A percentile compares a stretch with the other conserved stretches of the same genome.
Evolutionary conservation across 225 moss, liverwort and hornwort genomes (phyloP).

Genomic region (Neckera pumila): DNA sequence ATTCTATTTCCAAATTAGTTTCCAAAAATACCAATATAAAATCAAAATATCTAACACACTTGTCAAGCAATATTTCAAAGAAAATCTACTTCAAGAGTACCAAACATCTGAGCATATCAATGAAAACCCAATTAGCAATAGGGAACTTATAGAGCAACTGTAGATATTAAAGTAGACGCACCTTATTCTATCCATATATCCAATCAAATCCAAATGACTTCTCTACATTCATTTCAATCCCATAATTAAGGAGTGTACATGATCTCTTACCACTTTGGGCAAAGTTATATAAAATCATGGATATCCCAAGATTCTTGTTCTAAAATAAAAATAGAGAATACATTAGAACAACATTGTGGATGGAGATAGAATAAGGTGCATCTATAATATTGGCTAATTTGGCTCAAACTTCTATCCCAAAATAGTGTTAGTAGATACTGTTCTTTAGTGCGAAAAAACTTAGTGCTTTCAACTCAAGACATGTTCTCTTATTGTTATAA

Average conservation of each 20-base stretch:
- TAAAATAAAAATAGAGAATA: background rate
- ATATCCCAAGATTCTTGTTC: background rate
- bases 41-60: background rate
- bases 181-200: background rate
- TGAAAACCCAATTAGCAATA: background rate
- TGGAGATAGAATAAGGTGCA: rapidly evolving
- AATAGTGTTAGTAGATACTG: rapidly evolving
- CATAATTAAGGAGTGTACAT: background rate
- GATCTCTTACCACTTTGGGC: too few relatives aligned
- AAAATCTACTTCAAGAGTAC: background rate
- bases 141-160: too few relatives aligned
- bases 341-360: background rate
- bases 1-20: rapidly evolving
- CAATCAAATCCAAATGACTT: background rate
- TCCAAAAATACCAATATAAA: background rate
- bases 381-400: rapidly evolving
- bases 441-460: background rate
- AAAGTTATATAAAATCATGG: background rate
- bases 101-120: background rate
- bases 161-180: rapidly evolving
- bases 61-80: background rate
- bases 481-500: background rate
- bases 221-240: background rate
- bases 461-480: background rate
- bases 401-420: background rate